Percentiles rank a stretch among this genome's conserved stretches.
Evolutionary conservation across 768 basidiomycete genomes (phyloP).

Genomic region (Piloderma croceum): DNA sequence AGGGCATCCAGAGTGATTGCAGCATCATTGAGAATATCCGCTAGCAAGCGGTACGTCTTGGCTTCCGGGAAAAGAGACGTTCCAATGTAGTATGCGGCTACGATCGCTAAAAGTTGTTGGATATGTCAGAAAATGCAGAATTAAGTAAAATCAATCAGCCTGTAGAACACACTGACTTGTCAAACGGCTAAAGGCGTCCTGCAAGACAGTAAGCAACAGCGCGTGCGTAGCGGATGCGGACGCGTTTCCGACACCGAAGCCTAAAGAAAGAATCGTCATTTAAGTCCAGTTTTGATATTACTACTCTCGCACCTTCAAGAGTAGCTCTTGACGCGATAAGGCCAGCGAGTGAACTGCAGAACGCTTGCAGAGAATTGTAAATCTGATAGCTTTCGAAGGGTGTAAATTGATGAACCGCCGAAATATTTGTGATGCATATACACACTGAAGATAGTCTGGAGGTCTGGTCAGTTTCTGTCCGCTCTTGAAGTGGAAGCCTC

Average conservation of each 20-base stretch:
- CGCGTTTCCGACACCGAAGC: constrained; percentile 66
- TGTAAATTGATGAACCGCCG: constrained; percentile 6
- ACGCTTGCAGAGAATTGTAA: constrained; percentile 62
- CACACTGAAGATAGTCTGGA: constrained; percentile 53
- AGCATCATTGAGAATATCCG: constrained; percentile 60
- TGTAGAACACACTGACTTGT: constrained; percentile 54
- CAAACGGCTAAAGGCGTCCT: constrained; percentile 58
- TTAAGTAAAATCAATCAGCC: too few species aligned
- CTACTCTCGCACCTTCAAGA: constrained; percentile 47
- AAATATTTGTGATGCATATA: constrained; percentile 4
- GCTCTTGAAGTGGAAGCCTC: neutral
- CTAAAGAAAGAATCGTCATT: constrained; percentile 24
- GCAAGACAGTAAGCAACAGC: constrained; percentile 56
- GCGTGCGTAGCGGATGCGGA: constrained; percentile 63
- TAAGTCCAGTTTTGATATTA: neutral
- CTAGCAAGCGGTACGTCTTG: constrained; percentile 62
- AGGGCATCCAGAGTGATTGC: constrained; percentile 55
- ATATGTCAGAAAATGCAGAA: neutral
- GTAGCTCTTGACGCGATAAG: constrained; percentile 62
- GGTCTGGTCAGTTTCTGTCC: neutral
- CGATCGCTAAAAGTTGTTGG: constrained; percentile 42
- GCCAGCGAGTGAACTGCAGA: constrained; percentile 61
- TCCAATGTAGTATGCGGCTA: constrained; percentile 56
- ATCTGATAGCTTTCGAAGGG: constrained; percentile 51
- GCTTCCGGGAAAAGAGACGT: constrained; percentile 65